phyloP scores from a whole-genome alignment of 2,329 filamentous ascomycete genomes.

The Cladosporium austrohemisphaericum region DNA sequence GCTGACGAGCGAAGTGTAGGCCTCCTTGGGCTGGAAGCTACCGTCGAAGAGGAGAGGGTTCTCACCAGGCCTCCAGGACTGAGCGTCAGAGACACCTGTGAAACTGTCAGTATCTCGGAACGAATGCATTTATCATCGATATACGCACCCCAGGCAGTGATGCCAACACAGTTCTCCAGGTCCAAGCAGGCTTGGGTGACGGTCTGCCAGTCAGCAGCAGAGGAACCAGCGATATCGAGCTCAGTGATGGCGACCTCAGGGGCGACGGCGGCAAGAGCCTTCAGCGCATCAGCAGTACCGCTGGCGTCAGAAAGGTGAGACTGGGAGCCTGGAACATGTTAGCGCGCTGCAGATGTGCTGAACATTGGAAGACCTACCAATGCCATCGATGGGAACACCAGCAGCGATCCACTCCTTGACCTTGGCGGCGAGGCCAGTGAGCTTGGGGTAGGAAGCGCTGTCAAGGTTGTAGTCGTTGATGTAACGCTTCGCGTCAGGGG shows the following conservation, averaged over 20 bases:
- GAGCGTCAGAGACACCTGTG: constrained; percentile 18
- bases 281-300: constrained; percentile 49
- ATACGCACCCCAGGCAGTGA: constrained; percentile 42
- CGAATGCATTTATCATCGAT: background rate
- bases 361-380: no score
- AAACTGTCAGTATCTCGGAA: background rate
- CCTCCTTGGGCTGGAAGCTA: constrained; percentile 41
- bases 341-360: background rate
- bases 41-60: constrained; percentile 43
- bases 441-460: constrained; percentile 57
- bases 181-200: constrained; percentile 54
- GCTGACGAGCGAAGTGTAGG: constrained; percentile 31
- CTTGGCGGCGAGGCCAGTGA: constrained; percentile 47
- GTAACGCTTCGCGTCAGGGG: constrained; percentile 66
- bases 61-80: constrained; percentile 40
- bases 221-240: constrained; percentile 61
- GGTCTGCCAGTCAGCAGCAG: constrained; percentile 54
- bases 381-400: constrained; percentile 63
- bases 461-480: constrained; percentile 70
- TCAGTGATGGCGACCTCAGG: constrained; percentile 62
- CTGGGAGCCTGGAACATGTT: constrained; percentile 46
- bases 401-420: constrained; percentile 62
- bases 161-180: constrained; percentile 58
- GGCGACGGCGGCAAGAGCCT: constrained; percentile 47
- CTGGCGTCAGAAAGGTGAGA: constrained; percentile 47